Base-by-base conservation (phyloP, 768 basidiomycete species). In the Tulasnella sp. region DNA sequence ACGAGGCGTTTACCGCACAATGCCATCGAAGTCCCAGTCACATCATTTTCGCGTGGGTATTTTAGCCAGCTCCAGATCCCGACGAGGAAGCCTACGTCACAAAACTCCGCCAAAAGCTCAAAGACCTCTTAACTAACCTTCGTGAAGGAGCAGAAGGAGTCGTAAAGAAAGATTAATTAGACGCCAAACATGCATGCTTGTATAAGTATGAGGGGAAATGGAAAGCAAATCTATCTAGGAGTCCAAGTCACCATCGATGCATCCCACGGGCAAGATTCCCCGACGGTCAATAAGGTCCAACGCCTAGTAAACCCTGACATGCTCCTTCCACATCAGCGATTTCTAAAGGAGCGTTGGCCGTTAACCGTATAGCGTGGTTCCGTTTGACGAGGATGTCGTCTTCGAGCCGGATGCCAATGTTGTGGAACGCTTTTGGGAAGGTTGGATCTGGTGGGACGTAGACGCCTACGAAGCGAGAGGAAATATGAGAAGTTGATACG, bases 391-490 rank as follows among this genome's bases (percentile, higher is more conserved):
- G 86, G 1, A 96, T 91, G 82, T 95, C 94, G 82, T 96, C 94
- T 91, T 97, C 97, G 83, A 99, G 96, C 72, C 97, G 91, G 81
- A 99, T 92, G 9, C 95, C 96, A 41, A 98, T 90, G 82, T 96
- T 93, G 83, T 97, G 96, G 86, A 96, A 99, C 77, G 91, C 90
- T 82, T 90, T 93, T 3, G 97, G 98, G 85, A 95, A 98, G 72
- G 90, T 87, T 3, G 91, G 84, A 9, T 90, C 89, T 1, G 93
- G 91, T 3, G 97, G 98, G 54, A 99, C 95, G 84, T 98, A 98
- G 44, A 97, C 89, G 0, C 94, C 96, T 90, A 84, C 81, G 48
- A n/a, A 54, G 12, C 54, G n/a, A 54, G 54, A 1, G n/a, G 24
- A 54, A n/a, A 54, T 7, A 8, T 54, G 54, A 54, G 54, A 24